Evolutionary conservation across 805 yeast genomes (phyloP), one percentile per base, ranked within the genome.

Genomic region (Candida qinlingensis): DNA sequence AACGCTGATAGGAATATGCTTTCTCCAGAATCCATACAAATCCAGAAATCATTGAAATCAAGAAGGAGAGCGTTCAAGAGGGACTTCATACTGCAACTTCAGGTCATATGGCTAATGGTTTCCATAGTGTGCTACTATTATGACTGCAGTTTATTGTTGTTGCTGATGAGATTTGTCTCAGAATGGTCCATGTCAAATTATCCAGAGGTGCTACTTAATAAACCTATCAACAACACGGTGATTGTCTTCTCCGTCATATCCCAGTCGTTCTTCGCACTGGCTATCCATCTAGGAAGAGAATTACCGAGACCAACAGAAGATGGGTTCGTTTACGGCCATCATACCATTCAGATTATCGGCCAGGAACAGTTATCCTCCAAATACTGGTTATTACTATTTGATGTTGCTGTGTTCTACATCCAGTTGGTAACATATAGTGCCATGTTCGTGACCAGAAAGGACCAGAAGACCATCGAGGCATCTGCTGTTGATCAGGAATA

Each of bases 291-390:
- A 8, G 7, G 19, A 7, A 28, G 55, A n/a, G 54, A 50, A 0
- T 35, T 61, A 7, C 65, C 64, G 2, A 48, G 44, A 7, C 58
- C 64, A 1, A 46, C 55, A 11, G 45, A 41, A 1, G 60, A 54
- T 40, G 62, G 63, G 5, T 61, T 38, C 43, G 43, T 61, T 2
- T 60, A 54, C 44, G 65, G 65, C 2, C 64, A 61, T 36, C 59
- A 54, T 34, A 52, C 58, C 4, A 27, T 61, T n/a, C 62, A 61
- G 31, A 28, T 50, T 4, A 59, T 61, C 29, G 65, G 65, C 3
- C 56, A 60, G 35, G 6, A 8, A 4, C 59, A 54, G 34, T 35
- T 61, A 4, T n/a, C 40, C 1, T 49, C 44, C 28, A 59, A 53
- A 31, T 47, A 46, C 9, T 54, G 50, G 52, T 41, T 61, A 2